phyloP scores from a whole-genome alignment of 768 basidiomycete genomes.

The Russula emetica region DNA sequence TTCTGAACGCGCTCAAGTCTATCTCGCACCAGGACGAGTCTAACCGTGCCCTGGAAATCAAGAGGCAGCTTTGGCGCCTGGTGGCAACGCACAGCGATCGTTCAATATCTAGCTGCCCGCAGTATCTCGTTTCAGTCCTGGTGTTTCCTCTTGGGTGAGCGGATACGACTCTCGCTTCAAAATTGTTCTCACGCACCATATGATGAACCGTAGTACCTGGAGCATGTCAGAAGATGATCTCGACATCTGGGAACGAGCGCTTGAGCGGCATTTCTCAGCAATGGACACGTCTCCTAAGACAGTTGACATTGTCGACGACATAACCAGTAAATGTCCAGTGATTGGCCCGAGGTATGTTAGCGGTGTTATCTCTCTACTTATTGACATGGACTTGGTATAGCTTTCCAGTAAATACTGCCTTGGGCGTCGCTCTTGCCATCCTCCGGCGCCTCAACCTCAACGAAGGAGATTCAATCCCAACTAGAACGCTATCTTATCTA shows the following conservation, averaged over 20 bases:
- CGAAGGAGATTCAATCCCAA: neutral
- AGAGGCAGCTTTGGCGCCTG: conserved; percentile 19
- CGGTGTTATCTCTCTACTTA: neutral
- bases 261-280: neutral
- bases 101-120: neutral
- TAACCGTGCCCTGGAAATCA: conserved; percentile 9
- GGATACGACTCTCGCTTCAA: neutral
- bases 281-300: neutral
- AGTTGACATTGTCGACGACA: conserved; percentile 2
- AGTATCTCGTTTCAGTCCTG: neutral
- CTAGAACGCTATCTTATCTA: conserved; percentile 6
- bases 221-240: conserved; percentile 19
- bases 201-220: conserved; percentile 13
- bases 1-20: conserved; percentile 11
- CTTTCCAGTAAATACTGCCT: conserved; percentile 11
- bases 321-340: conserved; percentile 6
- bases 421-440: conserved; percentile 10
- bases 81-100: neutral
- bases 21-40: conserved; percentile 10
- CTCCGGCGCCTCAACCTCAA: conserved; percentile 10
- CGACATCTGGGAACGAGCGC: conserved; percentile 16
- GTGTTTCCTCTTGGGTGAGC: conserved; percentile 16
- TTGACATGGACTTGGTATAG: neutral
- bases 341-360: conserved; percentile 11
- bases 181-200: neutral